Evolutionary conservation across 2,329 filamentous ascomycete species (phyloP).

Genomic region (Aspergillus sp.): DNA sequence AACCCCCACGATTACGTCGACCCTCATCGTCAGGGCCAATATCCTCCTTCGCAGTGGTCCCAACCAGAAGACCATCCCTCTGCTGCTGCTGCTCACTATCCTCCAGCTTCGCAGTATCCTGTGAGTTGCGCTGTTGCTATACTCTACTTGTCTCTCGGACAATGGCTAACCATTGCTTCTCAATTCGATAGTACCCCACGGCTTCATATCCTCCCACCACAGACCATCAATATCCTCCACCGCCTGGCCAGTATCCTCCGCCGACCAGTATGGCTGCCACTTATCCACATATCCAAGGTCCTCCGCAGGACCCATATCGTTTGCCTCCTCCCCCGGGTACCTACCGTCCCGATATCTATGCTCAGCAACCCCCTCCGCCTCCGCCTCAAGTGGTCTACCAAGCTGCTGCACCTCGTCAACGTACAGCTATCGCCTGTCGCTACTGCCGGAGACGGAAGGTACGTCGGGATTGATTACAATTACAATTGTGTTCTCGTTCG

Average conservation of each 20-base stretch:
- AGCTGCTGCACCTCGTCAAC: slow-evolving; percentile 43
- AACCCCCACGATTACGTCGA: slow-evolving; percentile 37
- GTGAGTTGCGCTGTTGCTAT: slow-evolving; percentile 21
- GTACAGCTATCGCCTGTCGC: slow-evolving; percentile 47
- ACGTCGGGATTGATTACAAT: slow-evolving; percentile 11
- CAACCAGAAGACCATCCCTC: slow-evolving; percentile 34
- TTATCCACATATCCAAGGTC: slow-evolving; percentile 33
- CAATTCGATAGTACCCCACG: slow-evolving; percentile 22
- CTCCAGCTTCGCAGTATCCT: slow-evolving; percentile 29
- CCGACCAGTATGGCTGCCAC: slow-evolving; percentile 37
- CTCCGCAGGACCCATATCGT: slow-evolving; percentile 38
- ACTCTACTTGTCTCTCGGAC: slow-evolving; percentile 9
- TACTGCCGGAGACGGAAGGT: slow-evolving; percentile 49
- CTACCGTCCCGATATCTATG: slow-evolving; percentile 38
- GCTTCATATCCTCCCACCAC: slow-evolving; percentile 26
- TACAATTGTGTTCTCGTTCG: background rate
- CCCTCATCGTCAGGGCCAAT: slow-evolving; percentile 40
- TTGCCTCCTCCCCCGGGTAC: slow-evolving; percentile 38
- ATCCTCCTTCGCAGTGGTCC: slow-evolving; percentile 35
- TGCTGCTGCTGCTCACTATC: slow-evolving; percentile 23
- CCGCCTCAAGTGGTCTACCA: slow-evolving; percentile 36
- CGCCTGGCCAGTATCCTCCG: slow-evolving; percentile 31
- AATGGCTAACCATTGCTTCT: slow-evolving; percentile 1
- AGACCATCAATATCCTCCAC: slow-evolving; percentile 26
- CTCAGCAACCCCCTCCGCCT: slow-evolving; percentile 26